phyloP scores from a whole-genome alignment of 2,329 filamentous ascomycete genomes.

The Trichophaea hybrida region DNA sequence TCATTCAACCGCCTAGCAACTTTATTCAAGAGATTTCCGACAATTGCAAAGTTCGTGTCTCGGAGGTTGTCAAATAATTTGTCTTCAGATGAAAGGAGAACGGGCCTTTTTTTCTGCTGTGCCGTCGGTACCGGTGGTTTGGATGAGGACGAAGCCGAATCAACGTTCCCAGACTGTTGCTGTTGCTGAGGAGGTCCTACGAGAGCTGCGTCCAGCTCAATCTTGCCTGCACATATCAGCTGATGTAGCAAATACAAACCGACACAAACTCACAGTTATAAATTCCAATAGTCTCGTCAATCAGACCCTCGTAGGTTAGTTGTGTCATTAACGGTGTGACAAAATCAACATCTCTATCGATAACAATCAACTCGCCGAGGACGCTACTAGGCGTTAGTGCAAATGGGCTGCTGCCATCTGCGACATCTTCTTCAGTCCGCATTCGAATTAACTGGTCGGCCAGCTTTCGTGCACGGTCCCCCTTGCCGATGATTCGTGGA shows the following conservation, averaged over 20 bases:
- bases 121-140: slow-evolving; percentile 40
- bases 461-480: slow-evolving; percentile 79
- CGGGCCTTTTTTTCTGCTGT: slow-evolving; percentile 66
- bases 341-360: slow-evolving; percentile 89
- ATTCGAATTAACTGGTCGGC: slow-evolving; percentile 78
- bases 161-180: slow-evolving; percentile 33
- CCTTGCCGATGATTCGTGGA: slow-evolving; percentile 86
- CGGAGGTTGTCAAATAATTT: slow-evolving; percentile 75
- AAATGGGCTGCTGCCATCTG: slow-evolving; percentile 40
- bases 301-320: slow-evolving; percentile 86
- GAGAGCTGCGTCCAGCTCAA: slow-evolving; percentile 81
- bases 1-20: slow-evolving; percentile 72
- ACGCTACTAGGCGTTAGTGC: slow-evolving; percentile 72
- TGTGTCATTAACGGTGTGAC: slow-evolving; percentile 86
- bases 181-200: slow-evolving; percentile 57
- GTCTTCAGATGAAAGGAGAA: slow-evolving; percentile 78
- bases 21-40: slow-evolving; percentile 77
- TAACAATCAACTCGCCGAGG: slow-evolving; percentile 82
- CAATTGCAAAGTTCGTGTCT: slow-evolving; percentile 88
- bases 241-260: neutral
- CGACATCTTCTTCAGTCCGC: slow-evolving; percentile 74
- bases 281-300: slow-evolving; percentile 87
- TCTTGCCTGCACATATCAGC: slow-evolving; percentile 33
- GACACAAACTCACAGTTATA: slow-evolving; percentile 44
- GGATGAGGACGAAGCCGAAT: slow-evolving; percentile 34